A percentile compares a stretch with the other conserved stretches of the same genome.
Evolutionary conservation across 2,329 filamentous ascomycete genomes (phyloP).

Genomic region (Neurospora sp.): DNA sequence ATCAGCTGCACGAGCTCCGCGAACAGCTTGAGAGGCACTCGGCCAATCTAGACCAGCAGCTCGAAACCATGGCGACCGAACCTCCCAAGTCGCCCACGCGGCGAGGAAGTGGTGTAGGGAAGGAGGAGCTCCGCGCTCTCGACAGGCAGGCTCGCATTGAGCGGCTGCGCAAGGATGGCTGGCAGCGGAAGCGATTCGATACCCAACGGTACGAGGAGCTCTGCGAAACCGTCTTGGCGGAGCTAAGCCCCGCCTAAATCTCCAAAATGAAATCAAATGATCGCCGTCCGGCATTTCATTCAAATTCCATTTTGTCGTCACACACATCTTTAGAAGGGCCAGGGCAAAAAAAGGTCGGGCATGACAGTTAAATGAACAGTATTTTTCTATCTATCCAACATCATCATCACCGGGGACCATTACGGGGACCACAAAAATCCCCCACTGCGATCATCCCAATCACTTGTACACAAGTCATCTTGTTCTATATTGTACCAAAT

Average conservation of each 20-base stretch:
- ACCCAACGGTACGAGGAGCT: slow-evolving; percentile 41
- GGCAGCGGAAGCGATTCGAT: slow-evolving; percentile 47
- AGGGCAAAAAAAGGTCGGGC: neutral
- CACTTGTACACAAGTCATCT: neutral
- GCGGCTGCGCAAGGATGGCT: slow-evolving; percentile 41
- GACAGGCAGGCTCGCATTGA: slow-evolving; percentile 44
- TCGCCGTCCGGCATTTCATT: neutral
- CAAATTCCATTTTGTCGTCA: neutral
- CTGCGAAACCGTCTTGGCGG: slow-evolving; percentile 39
- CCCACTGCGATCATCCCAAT: neutral
- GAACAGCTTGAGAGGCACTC: slow-evolving; percentile 40
- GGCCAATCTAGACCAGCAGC: slow-evolving; percentile 32
- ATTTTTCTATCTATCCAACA: neutral
- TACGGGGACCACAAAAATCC: neutral
- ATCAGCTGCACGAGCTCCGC: slow-evolving; percentile 36
- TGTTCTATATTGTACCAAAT: neutral
- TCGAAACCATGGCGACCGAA: slow-evolving; percentile 16
- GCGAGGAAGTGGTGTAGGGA: slow-evolving; percentile 16
- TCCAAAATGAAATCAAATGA: neutral
- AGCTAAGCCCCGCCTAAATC: slow-evolving; percentile 27
- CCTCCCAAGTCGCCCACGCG: slow-evolving; percentile 8
- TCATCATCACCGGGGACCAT: neutral
- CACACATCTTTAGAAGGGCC: neutral
- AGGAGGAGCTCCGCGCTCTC: slow-evolving; percentile 26
- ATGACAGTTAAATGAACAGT: neutral